Base-by-base conservation (phyloP, 2,329 filamentous ascomycete species). In the Talaromyces pinophilus region DNA sequence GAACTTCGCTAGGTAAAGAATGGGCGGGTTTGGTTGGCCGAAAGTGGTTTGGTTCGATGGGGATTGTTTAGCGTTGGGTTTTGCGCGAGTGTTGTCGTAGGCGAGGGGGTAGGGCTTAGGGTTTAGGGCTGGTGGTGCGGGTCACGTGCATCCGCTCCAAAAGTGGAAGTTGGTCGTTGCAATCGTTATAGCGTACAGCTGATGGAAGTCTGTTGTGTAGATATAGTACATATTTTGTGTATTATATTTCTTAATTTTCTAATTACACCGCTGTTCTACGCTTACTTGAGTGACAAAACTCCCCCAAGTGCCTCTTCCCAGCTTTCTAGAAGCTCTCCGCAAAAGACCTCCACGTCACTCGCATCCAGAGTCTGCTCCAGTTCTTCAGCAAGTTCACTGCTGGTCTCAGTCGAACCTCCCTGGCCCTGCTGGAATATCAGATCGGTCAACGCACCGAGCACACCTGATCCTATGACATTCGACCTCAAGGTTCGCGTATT, bases 231-330 rank as follows among this genome's bases (percentile, higher is more conserved):
- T 46, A 35, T 48, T 57, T 33, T n/a, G 30, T 55, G 10, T 28
- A 38, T 48, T 67, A 7, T 48, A 59, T 6, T 48, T 52, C 28
- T 19, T 7, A 30, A 57, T 33, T 2, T 6, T n/a, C 19, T 48
- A 30, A 30, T 33, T 55, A 57, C 46, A 35, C 28, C 33, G 15
- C 59, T 28, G 28, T n/a, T 28, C n/a, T 46, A 28, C 25, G 33
- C 19, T 60, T 73, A 78, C 52, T 77, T 65, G 62, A 67, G 71
- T 15, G 64, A 63, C 66, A 81, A 64, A 44, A 82, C 70, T 3
- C 80, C 80, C 62, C 79, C 75, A 28, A 82, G 72, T 5, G 75
- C 79, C 63, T 82, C 80, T 59, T 82, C 80, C 81, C 81, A 82
- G 69, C 81, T 82, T 67, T 82, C 80, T 74, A 78, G 81, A 69